A percentile compares a stretch with the other conserved stretches of the same genome.
phyloP scores from a whole-genome alignment of 176 grass and related monocot genomes.

The Alloteropsis semialata region DNA sequence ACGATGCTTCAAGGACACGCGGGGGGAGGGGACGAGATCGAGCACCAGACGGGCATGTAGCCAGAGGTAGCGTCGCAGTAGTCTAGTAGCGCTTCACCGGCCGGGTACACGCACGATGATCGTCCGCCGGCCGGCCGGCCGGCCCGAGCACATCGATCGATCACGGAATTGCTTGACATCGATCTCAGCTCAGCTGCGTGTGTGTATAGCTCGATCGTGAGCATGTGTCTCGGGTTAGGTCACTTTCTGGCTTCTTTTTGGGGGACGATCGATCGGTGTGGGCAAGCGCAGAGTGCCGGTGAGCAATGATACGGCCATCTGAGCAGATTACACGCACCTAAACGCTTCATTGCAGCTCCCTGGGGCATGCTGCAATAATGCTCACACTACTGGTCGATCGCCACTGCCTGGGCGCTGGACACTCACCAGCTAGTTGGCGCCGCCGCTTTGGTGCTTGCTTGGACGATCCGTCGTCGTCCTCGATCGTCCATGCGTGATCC shows the following conservation, averaged over 20 bases:
- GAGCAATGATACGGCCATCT: neutral
- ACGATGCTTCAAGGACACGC: constrained; percentile 4
- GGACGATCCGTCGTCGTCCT: neutral
- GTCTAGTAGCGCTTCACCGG: neutral
- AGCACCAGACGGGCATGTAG: too few species aligned
- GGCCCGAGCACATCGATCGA: neutral
- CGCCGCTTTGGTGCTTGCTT: neutral
- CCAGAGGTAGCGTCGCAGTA: too few species aligned
- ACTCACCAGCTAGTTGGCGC: constrained; percentile 26
- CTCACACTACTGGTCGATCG: neutral
- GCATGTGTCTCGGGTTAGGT: neutral
- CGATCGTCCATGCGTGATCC: neutral
- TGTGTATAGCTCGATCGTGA: constrained; percentile 19
- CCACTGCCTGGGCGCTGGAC: neutral
- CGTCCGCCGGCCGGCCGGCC: neutral
- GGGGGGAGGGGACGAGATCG: neutral
- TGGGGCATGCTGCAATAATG: neutral
- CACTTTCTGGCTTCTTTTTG: constrained; percentile 12
- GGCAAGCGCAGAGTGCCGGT: neutral
- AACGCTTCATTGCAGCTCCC: neutral
- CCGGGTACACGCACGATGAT: neutral
- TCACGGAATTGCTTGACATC: neutral
- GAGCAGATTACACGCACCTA: neutral
- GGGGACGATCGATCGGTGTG: neutral
- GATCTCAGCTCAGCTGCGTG: too few species aligned